These are phyloP conservation scores for Proliferodiscus dingleyae DNA, from an alignment of 2,329 filamentous ascomycete genomes.

Conservation along the genomic window DNA sequence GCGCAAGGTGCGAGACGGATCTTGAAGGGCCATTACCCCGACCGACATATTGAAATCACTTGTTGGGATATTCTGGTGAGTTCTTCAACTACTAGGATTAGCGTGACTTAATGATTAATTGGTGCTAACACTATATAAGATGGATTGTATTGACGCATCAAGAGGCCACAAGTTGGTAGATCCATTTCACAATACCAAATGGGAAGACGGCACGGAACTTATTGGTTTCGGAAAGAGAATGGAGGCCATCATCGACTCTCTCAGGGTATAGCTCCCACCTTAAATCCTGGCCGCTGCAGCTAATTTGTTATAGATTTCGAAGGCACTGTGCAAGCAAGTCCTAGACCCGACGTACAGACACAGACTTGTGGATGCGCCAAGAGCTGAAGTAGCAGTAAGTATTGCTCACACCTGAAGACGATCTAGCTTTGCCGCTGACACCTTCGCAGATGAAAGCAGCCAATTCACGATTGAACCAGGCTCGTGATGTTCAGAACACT, in stretches of 20 bases:
- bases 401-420: neutral
- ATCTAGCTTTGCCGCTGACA: neutral
- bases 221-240: constrained; percentile 12
- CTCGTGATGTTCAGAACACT: constrained; percentile 24
- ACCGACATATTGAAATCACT: constrained; percentile 9
- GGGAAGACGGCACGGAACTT: neutral
- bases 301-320: constrained; percentile 10
- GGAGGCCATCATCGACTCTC: constrained; percentile 8
- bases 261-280: constrained; percentile 8
- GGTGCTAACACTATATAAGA: no score
- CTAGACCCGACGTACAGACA: constrained; percentile 20
- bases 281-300: constrained; percentile 2
- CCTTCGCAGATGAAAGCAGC: constrained; percentile 20
- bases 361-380: constrained; percentile 23
- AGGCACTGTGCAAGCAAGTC: constrained; percentile 26
- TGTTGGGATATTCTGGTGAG: constrained; percentile 23
- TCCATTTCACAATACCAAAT: constrained; percentile 9
- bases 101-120: no score
- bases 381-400: constrained; percentile 20
- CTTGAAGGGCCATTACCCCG: constrained; percentile 6
- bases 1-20: constrained; percentile 18
- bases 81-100: neutral
- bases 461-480: constrained; percentile 25
- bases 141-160: constrained; percentile 4
- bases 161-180: constrained; percentile 11